Evolutionary conservation across 495 filamentous ascomycete genomes (phyloP).

Genomic region (Podospora fimiseda): DNA sequence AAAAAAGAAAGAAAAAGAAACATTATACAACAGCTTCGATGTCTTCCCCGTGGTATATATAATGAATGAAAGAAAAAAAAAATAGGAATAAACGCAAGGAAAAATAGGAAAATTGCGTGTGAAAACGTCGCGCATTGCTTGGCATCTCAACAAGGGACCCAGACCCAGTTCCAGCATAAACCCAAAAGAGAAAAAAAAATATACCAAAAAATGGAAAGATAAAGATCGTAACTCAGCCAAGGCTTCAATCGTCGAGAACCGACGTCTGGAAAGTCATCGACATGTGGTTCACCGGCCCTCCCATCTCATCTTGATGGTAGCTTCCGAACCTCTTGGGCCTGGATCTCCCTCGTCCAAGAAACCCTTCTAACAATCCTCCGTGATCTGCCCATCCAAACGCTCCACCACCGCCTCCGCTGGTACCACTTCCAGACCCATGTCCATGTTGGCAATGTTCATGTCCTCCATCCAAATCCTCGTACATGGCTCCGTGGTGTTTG

Average conservation of each 20-base stretch:
- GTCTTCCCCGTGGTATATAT: no score
- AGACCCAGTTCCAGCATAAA: not conserved
- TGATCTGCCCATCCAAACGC: conserved; percentile 2
- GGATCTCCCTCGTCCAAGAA: not conserved
- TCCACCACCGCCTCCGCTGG: not conserved
- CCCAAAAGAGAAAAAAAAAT: not conserved
- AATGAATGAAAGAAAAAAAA: no score
- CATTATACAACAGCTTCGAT: not conserved
- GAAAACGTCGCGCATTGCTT: no score
- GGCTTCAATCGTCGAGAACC: not conserved
- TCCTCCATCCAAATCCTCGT: conserved; percentile 4
- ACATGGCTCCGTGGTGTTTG: conserved; percentile 13
- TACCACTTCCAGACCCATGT: not conserved
- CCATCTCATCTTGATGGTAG: conserved; percentile 10
- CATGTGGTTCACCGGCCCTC: conserved; percentile 5
- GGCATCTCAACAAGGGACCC: no score
- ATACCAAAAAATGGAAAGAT: not conserved
- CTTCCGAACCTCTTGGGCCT: not conserved
- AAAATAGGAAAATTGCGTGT: no score
- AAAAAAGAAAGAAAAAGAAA: not conserved
- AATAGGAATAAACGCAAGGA: no score
- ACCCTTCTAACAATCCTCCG: not conserved
- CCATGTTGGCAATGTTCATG: conserved; percentile 6
- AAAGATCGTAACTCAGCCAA: not conserved
- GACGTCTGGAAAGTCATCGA: conserved; percentile 27